Percentiles rank a stretch among this genome's conserved stretches.
phyloP scores from a whole-genome alignment of 768 basidiomycete species.

The Coprinopsis cinerea region DNA sequence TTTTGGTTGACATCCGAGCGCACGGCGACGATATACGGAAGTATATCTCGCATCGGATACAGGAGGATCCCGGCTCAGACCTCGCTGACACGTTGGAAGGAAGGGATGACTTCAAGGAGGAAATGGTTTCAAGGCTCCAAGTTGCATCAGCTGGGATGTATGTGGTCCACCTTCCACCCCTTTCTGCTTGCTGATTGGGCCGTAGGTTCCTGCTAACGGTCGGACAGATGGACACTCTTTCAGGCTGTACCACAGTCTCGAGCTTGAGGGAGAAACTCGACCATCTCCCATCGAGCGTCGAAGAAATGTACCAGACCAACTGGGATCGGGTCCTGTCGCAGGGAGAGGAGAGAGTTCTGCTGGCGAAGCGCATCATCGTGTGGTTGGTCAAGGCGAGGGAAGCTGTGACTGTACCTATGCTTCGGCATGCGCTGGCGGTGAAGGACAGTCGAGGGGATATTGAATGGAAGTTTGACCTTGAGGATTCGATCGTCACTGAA shows the following conservation, averaged over 20 bases:
- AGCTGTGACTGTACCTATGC: not conserved
- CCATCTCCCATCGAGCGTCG: not conserved
- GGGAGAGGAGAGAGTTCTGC: not conserved
- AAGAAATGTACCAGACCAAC: not conserved
- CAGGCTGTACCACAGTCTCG: not conserved
- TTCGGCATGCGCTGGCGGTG: not conserved
- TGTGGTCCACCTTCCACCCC: too few relatives aligned
- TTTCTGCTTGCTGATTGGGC: too few relatives aligned
- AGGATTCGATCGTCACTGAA: not conserved
- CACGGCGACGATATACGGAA: too few relatives aligned
- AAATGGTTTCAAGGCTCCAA: too few relatives aligned
- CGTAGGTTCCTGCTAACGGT: slow-evolving; percentile 1
- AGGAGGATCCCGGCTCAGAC: too few relatives aligned
- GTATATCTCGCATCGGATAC: too few relatives aligned
- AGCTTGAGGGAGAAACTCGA: not conserved
- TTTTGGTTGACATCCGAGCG: too few relatives aligned
- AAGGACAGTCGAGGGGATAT: not conserved
- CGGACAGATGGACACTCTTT: not conserved
- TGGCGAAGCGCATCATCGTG: not conserved
- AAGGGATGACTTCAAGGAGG: too few relatives aligned
- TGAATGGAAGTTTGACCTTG: not conserved
- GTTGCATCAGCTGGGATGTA: too few relatives aligned
- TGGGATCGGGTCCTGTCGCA: not conserved
- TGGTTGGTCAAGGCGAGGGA: not conserved
- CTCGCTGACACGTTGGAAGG: too few relatives aligned